Evolutionary conservation across 2,329 filamentous ascomycete species (phyloP).

Genomic region (Mycosphaerella sp.): DNA sequence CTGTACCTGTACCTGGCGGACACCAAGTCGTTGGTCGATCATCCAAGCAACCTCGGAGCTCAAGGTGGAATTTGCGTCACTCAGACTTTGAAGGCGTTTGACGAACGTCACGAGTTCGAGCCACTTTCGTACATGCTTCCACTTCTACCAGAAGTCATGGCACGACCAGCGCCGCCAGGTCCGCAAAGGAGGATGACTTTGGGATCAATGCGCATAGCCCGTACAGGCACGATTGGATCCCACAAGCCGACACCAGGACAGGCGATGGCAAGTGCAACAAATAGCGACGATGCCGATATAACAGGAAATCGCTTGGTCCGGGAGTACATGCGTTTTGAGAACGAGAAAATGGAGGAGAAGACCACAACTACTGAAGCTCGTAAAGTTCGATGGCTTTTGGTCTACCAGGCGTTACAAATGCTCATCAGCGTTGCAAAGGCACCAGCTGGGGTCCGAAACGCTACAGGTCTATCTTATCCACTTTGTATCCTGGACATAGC

Average conservation of each 20-base stretch:
- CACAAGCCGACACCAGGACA: conserved; percentile 42
- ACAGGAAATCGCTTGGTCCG: conserved; percentile 51
- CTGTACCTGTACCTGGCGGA: conserved; percentile 69
- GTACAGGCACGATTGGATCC: not conserved
- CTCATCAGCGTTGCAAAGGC: conserved; percentile 57
- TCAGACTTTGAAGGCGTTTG: conserved; percentile 63
- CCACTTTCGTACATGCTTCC: conserved; percentile 62
- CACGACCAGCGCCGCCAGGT: conserved; percentile 18
- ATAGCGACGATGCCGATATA: conserved; percentile 35
- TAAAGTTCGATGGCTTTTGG: conserved; percentile 70
- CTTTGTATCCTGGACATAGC: conserved; percentile 45
- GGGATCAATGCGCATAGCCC: conserved; percentile 8
- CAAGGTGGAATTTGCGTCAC: conserved; percentile 64
- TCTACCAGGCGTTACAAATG: conserved; percentile 69
- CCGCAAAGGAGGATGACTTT: conserved; percentile 25
- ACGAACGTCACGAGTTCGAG: conserved; percentile 53
- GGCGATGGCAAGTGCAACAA: conserved; percentile 48
- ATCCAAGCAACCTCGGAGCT: conserved; percentile 33
- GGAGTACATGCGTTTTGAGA: conserved; percentile 65
- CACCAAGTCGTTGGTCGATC: conserved; percentile 38
- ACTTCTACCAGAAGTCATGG: conserved; percentile 51
- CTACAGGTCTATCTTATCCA: conserved; percentile 53
- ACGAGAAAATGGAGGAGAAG: conserved; percentile 53
- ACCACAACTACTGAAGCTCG: conserved; percentile 60
- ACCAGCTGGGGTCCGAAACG: conserved; percentile 56